phyloP scores from a whole-genome alignment of 2,329 filamentous ascomycete species.

The Alternaria postmessia region DNA sequence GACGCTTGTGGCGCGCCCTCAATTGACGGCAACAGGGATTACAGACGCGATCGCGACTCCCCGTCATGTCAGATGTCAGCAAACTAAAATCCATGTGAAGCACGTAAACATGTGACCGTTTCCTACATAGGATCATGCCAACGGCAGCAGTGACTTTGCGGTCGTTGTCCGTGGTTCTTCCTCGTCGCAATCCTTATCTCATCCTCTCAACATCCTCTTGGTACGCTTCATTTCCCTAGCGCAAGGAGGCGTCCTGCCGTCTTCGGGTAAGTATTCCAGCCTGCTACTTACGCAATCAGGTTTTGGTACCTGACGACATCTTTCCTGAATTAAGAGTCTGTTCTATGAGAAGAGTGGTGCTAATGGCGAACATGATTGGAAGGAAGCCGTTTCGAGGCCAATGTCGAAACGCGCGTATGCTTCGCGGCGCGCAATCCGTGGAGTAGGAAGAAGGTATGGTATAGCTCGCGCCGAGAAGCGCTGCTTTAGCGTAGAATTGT shows the following conservation, averaged over 20 bases:
- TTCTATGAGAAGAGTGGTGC: not conserved
- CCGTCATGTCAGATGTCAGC: constrained; percentile 1
- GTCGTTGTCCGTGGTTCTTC: not conserved
- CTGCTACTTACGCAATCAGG: not conserved
- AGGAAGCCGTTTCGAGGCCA: not conserved
- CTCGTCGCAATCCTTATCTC: not conserved
- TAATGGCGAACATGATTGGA: not conserved
- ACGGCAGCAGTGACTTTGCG: not conserved
- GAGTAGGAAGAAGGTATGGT: not conserved
- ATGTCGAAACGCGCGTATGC: not conserved
- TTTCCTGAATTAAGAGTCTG: not conserved
- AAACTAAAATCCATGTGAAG: not conserved
- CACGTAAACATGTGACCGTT: constrained; percentile 22
- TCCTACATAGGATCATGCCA: not conserved
- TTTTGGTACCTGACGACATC: not conserved
- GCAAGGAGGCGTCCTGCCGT: constrained; percentile 11
- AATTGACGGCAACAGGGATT: constrained; percentile 1
- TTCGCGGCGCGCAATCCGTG: not conserved
- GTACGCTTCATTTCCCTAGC: constrained; percentile 7
- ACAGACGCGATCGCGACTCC: constrained; percentile 3
- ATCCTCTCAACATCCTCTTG: not conserved
- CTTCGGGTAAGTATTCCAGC: constrained; percentile 7
- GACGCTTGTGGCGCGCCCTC: constrained; percentile 2
- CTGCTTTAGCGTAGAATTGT: not conserved
- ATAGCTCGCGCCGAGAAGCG: not conserved